Conservation (phyloP, 495 filamentous ascomycete genomes). For the Melanomma pulvis-pyrius region DNA sequence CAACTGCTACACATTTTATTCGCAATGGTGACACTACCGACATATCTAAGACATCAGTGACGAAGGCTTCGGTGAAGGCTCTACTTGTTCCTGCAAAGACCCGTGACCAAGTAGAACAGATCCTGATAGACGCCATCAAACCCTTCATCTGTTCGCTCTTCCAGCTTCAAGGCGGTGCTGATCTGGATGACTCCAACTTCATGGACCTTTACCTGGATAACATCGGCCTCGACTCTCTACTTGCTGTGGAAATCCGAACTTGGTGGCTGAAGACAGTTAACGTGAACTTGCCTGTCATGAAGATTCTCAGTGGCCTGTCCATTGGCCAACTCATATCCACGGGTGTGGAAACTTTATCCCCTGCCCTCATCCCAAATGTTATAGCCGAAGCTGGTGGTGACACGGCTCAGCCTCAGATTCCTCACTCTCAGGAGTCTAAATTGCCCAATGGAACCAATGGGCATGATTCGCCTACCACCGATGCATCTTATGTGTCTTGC, state of each 20-base stretch:
- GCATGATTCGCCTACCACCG: too few species aligned
- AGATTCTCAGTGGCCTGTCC: not conserved
- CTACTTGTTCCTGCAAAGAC: not conserved
- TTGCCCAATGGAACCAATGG: too few species aligned
- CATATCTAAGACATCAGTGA: not conserved
- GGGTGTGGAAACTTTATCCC: not conserved
- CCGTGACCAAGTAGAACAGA: not conserved
- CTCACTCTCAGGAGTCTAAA: too few species aligned
- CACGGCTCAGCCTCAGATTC: too few species aligned
- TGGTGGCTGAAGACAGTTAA: not conserved
- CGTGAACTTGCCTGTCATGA: not conserved
- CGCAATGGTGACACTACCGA: not conserved
- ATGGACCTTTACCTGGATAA: not conserved
- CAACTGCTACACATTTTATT: not conserved
- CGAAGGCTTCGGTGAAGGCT: not conserved
- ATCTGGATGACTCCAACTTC: not conserved
- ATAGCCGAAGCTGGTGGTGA: not conserved
- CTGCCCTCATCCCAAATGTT: not conserved
- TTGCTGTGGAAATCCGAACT: not conserved
- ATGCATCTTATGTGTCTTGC: too few species aligned
- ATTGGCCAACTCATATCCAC: not conserved
- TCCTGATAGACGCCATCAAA: not conserved
- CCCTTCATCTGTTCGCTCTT: not conserved
- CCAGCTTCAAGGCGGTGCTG: not conserved
- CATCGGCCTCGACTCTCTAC: not conserved